Evolutionary conservation across 2,329 filamentous ascomycete genomes (phyloP).

Genomic region (Talaromyces sp.): DNA sequence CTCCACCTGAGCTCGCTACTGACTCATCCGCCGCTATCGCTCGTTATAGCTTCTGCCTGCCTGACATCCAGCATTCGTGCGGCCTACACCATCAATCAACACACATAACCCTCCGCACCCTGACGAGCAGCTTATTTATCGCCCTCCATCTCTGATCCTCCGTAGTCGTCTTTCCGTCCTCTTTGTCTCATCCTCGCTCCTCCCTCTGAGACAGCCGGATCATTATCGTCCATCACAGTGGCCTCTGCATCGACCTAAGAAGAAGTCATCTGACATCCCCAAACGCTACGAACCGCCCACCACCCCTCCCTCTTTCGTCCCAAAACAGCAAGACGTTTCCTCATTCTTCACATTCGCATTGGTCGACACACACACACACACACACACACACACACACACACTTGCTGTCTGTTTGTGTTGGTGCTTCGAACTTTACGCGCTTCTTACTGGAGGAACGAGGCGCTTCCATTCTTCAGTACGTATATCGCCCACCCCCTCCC

Average conservation of each 20-base stretch:
- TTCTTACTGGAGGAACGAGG: slow-evolving; percentile 7
- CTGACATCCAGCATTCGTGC: not conserved
- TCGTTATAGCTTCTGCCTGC: not conserved
- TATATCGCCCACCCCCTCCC: not conserved
- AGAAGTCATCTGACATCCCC: slow-evolving; percentile 16
- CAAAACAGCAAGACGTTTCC: not conserved
- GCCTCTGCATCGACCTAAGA: slow-evolving; percentile 2
- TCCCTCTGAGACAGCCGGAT: slow-evolving; percentile 8
- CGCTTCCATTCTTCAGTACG: slow-evolving; percentile 12
- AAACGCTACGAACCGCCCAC: slow-evolving; percentile 7
- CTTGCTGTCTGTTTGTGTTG: not conserved
- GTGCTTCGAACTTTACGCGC: not conserved
- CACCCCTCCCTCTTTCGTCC: not conserved
- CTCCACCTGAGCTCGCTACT: no score
- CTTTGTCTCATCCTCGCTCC: slow-evolving; percentile 6
- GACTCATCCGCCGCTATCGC: not conserved
- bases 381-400: not conserved
- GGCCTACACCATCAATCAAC: not conserved
- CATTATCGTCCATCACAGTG: slow-evolving; percentile 2
- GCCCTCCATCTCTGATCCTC: not conserved
- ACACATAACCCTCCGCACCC: not conserved
- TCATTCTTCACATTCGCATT: slow-evolving; percentile 1
- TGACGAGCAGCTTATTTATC: not conserved
- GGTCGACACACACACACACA: not conserved
- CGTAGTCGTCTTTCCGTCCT: not conserved